Base-by-base conservation (phyloP, 208 protist genomes). In the Crithidia expoeki region DNA sequence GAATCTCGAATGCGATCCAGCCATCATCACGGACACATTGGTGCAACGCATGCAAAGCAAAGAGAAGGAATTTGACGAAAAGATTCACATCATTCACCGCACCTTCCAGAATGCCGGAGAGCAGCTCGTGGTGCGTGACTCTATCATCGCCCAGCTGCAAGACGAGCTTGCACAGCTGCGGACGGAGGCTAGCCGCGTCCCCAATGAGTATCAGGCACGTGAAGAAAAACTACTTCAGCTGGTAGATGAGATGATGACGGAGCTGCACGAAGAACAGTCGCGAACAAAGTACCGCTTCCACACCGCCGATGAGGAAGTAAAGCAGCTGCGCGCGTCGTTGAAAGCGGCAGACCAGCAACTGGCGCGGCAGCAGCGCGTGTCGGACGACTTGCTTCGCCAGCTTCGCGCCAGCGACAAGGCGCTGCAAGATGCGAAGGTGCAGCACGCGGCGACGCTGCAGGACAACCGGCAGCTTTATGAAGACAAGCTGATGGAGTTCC, bases 21-120 rank as follows among this genome's bases (percentile, higher is more conserved):
- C 25, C 25, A 46, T 38, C 6, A 62, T 40, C 36, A 67, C 74
- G 28, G 89, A 94, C 44, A 71, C 83, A 6, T 58, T 93, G 14
- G 66, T 89, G 32, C 64, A 68, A 34, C 69, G 80, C 21, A 73
- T 93, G 74, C 63, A 71, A n/a, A 76, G 76, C 46, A 90, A 89
- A 57, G 88, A 94, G 53, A 79, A 69, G 60, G 79, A 84, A 53
- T 94, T 96, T 68, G 88, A 96, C 50, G 70, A 79, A 2, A 85
- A 89, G 61, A 86, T 95, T 25, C 63, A 80, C n/a, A 80, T 85
- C 21, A 89, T 96, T 58, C 84, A 94, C 53, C 58, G 89, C 52
- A 94, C 85, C 25, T 89, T 96, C 23, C 68, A 80, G 42, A 81
- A 74, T 53, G 91, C 89, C 16, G 85, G 86, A 16, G 81, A 79